A percentile compares a stretch with the other conserved stretches of the same genome.
Conservation (phyloP, 2,329 filamentous ascomycete genomes). For the Colletotrichum liriopes region DNA sequence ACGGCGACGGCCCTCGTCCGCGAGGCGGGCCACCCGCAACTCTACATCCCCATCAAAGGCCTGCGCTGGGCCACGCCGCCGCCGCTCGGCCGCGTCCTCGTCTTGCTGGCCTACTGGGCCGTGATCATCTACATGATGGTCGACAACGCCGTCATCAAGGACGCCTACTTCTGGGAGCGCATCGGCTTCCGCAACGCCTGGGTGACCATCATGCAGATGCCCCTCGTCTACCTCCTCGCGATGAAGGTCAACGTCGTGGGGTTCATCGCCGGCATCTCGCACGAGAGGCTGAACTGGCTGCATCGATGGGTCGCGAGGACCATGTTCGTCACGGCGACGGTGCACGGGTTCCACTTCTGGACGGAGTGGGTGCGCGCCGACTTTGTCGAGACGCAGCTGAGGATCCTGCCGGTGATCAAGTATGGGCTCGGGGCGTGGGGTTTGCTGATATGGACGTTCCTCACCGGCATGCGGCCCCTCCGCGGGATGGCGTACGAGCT, state of each 20-base stretch:
- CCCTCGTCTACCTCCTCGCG: slow-evolving; percentile 74
- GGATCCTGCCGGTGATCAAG: slow-evolving; percentile 67
- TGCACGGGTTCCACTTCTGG: slow-evolving; percentile 81
- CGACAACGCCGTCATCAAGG: slow-evolving; percentile 63
- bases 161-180: slow-evolving; percentile 74
- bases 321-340: slow-evolving; percentile 77
- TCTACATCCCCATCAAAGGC: slow-evolving; percentile 62
- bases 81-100: slow-evolving; percentile 68
- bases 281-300: slow-evolving; percentile 81
- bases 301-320: slow-evolving; percentile 81
- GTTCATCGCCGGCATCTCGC: slow-evolving; percentile 73
- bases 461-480: slow-evolving; percentile 75
- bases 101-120: slow-evolving; percentile 71
- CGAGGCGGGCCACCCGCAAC: slow-evolving; percentile 70
- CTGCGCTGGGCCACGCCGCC: slow-evolving; percentile 73
- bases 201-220: slow-evolving; percentile 76
- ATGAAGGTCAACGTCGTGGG: slow-evolving; percentile 74
- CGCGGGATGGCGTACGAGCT: slow-evolving; percentile 78
- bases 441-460: slow-evolving; percentile 75
- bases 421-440: slow-evolving; percentile 79
- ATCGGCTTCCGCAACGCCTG: slow-evolving; percentile 79
- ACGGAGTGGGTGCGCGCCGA: slow-evolving; percentile 73
- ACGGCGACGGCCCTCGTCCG: slow-evolving; percentile 71
- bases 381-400: slow-evolving; percentile 71
- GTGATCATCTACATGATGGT: slow-evolving; percentile 72